Evolutionary conservation across 2,329 filamentous ascomycete genomes (phyloP), one percentile per base, ranked within the genome.

Genomic region (Colletotrichum godetiae): DNA sequence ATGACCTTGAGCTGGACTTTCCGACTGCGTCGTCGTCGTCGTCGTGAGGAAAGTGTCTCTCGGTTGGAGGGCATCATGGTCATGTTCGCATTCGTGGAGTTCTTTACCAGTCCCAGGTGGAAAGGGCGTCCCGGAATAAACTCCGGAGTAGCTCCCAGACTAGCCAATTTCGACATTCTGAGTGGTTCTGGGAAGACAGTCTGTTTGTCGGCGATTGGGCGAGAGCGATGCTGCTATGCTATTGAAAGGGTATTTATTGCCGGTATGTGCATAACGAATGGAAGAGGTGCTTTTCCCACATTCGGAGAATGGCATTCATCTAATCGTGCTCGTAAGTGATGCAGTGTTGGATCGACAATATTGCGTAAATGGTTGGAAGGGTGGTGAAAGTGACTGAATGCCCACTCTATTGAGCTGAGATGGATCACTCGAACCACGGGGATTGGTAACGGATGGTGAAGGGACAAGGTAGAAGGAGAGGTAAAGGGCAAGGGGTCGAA

Each of bases 71-170:
- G 60, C 60, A 59, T 71, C 11, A 53, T 12, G 13, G 19, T 22
- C 19, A 19, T 15, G 42, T 22, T 42, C 13, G 27, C 27, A 13
- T 63, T 8, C 3, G 31, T 15, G 11, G 24, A 11, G 6, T n/a
- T 19, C 13, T 24, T 19, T 15, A 11, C 35, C n/a, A 22, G 13
- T 24, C 53, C 37, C 10, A 12, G 15, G 33, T 66, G 61, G 24
- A 19, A 60, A 66, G 22, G 27, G 31, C 67, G 53, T 31, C 60
- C 60, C 35, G 67, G 61, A 37, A 66, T 22, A 22, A 59, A 70
- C 19, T 37, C 29, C 7, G 37, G 35, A 10, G 29, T 19, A 3
- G 19, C 4, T 11, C 24, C 27, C 29, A 29, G 53, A n/a, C 22
- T 22, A 22, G 7, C 10, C 42, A 49, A 22, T 49, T 49, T 22